Evolutionary conservation across 78 protist genomes (phyloP), one percentile per base, ranked within the genome.

Genomic region (Dictyostelium firmibasis): DNA sequence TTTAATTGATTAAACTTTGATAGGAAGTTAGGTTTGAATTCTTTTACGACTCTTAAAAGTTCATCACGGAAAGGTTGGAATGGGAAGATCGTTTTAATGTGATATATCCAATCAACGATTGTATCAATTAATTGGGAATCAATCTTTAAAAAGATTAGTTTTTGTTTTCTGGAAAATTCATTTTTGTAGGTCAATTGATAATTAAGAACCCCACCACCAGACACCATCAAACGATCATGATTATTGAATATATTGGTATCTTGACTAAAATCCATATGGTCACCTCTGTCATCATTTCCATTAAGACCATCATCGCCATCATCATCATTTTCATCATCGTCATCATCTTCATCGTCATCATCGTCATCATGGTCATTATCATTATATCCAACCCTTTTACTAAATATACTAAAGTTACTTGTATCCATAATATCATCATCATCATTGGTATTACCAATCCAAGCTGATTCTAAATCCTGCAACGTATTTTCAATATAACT

Each of bases 61-160:
- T 72, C 79, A 33, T 72, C 79, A 72, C 79, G 79, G 38, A 82
- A 82, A 20, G 85, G 85, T 27, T 18, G 20, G 36, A 44, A 60
- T 25, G 70, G 35, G 14, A 47, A 13, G 8, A 25, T 50, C 29
- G 20, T 33, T 60, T 82, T 82, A 6, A 82, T 25, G 60, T 82
- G 86, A 29, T 29, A 35, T 2, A 82, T 35, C 86, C 86, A 82
- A 82, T 82, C 86, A 2, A 33, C 13, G n/a, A 82, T 82, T 13
- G 76, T 57, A 10, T 82, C 86, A 20, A 82, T 25, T 33, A 82
- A 23, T 35, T 35, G n/a, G 36, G 64, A 43, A 3, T 82, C 86
- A 27, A 16, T 82, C 38, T 82, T 57, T 38, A 16, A 81, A 44
- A 29, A 23, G 8, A 23, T 25, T 25, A 14, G 4, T 47, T 81